Evolutionary conservation across 2,329 filamentous ascomycete species (phyloP).

Genomic region (Helotiales sp.): DNA sequence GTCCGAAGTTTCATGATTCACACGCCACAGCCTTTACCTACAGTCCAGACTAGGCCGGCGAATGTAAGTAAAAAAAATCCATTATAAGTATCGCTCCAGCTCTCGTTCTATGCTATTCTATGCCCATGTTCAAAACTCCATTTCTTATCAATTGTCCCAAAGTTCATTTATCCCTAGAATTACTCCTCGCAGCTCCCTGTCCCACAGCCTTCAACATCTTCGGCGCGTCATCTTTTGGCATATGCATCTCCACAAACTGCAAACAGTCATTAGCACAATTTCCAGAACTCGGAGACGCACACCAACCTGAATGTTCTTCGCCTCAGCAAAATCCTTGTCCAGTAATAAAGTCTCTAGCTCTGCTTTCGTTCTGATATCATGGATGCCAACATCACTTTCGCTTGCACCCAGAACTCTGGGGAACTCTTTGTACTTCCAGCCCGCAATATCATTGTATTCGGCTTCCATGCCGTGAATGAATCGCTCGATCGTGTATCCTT

Average conservation of each 20-base stretch:
- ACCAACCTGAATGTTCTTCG: slow-evolving; percentile 5
- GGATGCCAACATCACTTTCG: slow-evolving; percentile 61
- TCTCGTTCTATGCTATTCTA: background rate
- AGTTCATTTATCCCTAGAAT: background rate
- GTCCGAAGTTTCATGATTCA: background rate
- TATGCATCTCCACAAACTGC: slow-evolving; percentile 9
- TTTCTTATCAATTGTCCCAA: background rate
- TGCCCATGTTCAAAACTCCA: background rate
- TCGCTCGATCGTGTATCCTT: slow-evolving; percentile 86
- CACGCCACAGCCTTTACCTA: background rate
- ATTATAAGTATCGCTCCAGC: background rate
- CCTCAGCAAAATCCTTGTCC: background rate
- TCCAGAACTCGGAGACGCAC: background rate
- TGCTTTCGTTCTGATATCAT: slow-evolving; percentile 67
- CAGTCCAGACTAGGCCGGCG: too few relatives aligned
- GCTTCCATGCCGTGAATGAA: slow-evolving; percentile 82
- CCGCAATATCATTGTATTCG: slow-evolving; percentile 76
- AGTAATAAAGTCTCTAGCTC: slow-evolving; percentile 56
- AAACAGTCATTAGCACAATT: background rate
- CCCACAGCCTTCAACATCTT: background rate
- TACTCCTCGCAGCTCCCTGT: background rate
- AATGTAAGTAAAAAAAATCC: background rate
- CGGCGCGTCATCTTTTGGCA: slow-evolving; percentile 7
- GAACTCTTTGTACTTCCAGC: slow-evolving; percentile 73
- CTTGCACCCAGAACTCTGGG: slow-evolving; percentile 68